Evolutionary conservation across 148 eudicot species (phyloP).

Genomic region (Rhododendron vialii): DNA sequence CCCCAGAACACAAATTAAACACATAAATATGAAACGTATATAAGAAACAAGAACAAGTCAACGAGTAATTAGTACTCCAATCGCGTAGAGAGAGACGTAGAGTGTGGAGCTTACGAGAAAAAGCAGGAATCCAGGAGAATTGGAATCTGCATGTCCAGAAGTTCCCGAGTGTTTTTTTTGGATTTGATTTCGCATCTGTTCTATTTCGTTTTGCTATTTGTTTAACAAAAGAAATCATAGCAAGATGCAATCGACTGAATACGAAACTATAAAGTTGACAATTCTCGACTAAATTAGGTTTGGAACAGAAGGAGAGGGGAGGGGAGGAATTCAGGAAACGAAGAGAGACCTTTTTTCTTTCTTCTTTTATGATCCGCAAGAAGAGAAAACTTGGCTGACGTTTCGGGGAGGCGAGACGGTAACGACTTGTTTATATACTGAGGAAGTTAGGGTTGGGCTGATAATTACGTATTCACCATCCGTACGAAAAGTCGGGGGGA

Average conservation of each 20-base stretch:
- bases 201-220: not conserved
- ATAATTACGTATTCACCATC: too few relatives aligned
- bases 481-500: too few relatives aligned
- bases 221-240: conserved; percentile 7
- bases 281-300: not conserved
- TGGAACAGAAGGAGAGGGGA: not conserved
- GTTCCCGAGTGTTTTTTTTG: not conserved
- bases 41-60: not conserved
- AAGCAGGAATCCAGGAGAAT: conserved; percentile 1
- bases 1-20: not conserved
- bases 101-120: conserved; percentile 13
- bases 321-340: too few relatives aligned
- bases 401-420: not conserved
- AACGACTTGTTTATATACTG: not conserved
- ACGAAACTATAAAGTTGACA: not conserved
- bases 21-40: not conserved
- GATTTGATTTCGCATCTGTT: conserved; percentile 10
- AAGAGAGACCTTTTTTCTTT: too few relatives aligned
- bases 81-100: not conserved
- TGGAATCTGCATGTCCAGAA: conserved; percentile 10
- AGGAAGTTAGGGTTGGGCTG: not conserved
- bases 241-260: not conserved
- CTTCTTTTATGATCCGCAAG: too few relatives aligned
- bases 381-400: not conserved
- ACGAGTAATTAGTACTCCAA: not conserved